phyloP scores from a whole-genome alignment of 768 basidiomycete genomes.

The Tremella yokohamensis region DNA sequence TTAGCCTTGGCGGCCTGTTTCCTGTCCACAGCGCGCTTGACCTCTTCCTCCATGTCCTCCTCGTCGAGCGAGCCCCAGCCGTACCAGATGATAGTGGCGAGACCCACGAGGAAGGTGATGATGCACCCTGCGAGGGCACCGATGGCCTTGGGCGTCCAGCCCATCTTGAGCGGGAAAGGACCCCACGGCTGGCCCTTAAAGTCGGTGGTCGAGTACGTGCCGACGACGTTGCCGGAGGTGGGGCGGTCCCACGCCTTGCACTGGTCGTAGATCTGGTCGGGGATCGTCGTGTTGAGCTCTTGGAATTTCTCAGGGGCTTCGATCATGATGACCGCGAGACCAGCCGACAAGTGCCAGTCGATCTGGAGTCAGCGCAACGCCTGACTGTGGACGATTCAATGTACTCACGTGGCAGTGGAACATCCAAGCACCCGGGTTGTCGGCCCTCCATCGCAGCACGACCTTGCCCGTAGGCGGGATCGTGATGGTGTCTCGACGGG shows the following conservation, averaged over 20 bases:
- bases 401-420: slow-evolving; percentile 58
- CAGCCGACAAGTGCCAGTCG: slow-evolving; percentile 53
- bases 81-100: slow-evolving; percentile 83
- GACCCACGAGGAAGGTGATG: slow-evolving; percentile 75
- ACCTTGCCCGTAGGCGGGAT: slow-evolving; percentile 67
- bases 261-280: slow-evolving; percentile 65
- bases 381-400: neutral
- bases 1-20: slow-evolving; percentile 51
- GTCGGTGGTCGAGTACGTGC: slow-evolving; percentile 64
- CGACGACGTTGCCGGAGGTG: slow-evolving; percentile 80
- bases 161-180: slow-evolving; percentile 68
- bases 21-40: slow-evolving; percentile 57
- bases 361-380: slow-evolving; percentile 24
- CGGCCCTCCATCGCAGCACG: slow-evolving; percentile 73
- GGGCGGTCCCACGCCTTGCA: slow-evolving; percentile 64
- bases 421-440: slow-evolving; percentile 84
- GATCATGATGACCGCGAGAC: slow-evolving; percentile 79
- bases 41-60: slow-evolving; percentile 75
- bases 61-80: slow-evolving; percentile 72
- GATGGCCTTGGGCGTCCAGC: slow-evolving; percentile 52
- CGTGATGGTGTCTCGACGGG: slow-evolving; percentile 83
- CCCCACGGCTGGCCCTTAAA: slow-evolving; percentile 59
- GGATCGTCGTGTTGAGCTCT: slow-evolving; percentile 53
- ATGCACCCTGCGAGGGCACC: slow-evolving; percentile 62
- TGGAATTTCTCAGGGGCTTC: slow-evolving; percentile 74